Evolutionary conservation across 257 asterid genomes (phyloP).

Genomic region (Fraxinus cuspidata): DNA sequence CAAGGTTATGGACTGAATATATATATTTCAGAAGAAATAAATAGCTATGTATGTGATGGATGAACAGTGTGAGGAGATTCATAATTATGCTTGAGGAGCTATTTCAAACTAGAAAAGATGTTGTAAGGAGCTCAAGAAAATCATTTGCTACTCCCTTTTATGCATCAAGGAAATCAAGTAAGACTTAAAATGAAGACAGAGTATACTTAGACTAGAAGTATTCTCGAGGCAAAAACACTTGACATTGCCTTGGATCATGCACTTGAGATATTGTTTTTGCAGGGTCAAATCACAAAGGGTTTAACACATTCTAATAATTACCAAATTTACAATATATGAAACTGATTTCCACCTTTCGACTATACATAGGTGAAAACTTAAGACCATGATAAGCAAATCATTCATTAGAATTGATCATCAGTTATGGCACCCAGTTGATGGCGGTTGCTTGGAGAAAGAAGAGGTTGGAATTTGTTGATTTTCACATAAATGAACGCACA

Average conservation of each 20-base stretch:
- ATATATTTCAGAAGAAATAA: neutral
- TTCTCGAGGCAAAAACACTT: constrained; percentile 8
- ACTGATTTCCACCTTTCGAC: neutral
- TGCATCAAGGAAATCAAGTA: neutral
- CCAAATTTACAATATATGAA: neutral
- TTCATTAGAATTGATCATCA: neutral
- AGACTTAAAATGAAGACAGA: neutral
- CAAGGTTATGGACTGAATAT: neutral
- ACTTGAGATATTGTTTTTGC: neutral
- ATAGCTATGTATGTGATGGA: neutral
- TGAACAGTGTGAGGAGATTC: neutral
- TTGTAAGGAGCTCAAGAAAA: neutral
- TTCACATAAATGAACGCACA: neutral
- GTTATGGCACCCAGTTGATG: neutral
- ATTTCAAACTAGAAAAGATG: neutral
- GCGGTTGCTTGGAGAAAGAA: neutral
- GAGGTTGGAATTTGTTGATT: neutral
- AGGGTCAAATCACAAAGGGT: neutral
- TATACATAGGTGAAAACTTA: neutral
- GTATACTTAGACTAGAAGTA: neutral
- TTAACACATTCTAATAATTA: neutral
- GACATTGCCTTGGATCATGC: neutral
- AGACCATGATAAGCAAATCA: neutral
- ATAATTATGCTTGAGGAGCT: neutral
- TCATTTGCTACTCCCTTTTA: neutral